phyloP scores from a whole-genome alignment of 2,329 filamentous ascomycete genomes.

The Huntiella savannae region DNA sequence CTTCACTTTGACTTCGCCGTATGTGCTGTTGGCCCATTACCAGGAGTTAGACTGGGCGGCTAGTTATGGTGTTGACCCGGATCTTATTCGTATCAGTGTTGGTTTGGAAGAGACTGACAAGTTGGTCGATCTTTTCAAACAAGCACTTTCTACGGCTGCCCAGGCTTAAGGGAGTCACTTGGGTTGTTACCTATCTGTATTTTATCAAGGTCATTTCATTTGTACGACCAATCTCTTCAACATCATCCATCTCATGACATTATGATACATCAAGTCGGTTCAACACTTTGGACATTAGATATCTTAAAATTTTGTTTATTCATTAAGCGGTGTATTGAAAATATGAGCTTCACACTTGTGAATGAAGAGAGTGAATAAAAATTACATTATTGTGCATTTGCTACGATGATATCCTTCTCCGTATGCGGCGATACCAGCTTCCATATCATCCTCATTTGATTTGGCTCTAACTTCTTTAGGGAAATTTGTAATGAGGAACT shows the following conservation, averaged over 20 bases:
- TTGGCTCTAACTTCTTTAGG: constrained; percentile 50
- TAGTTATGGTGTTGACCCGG: constrained; percentile 59
- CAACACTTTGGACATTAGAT: neutral
- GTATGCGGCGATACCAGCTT: constrained; percentile 54
- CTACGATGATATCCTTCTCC: constrained; percentile 43
- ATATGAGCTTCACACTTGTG: too few species aligned
- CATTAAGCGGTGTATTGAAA: too few species aligned
- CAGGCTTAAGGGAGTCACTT: neutral
- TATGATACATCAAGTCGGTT: neutral
- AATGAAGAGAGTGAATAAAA: too few species aligned
- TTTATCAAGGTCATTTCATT: too few species aligned
- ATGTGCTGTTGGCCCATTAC: constrained; percentile 82
- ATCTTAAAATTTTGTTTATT: neutral
- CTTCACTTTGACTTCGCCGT: constrained; percentile 83
- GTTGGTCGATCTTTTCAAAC: constrained; percentile 43
- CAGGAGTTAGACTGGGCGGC: constrained; percentile 79
- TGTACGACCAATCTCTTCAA: too few species aligned
- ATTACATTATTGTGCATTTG: constrained; percentile 41
- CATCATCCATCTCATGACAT: too few species aligned
- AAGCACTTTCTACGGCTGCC: constrained; percentile 41
- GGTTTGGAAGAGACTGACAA: constrained; percentile 63
- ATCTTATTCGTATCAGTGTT: constrained; percentile 72
- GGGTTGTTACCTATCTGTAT: neutral
- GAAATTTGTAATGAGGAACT: constrained; percentile 59
- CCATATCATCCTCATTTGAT: constrained; percentile 51